Percentiles rank a stretch among this genome's conserved stretches.
These are phyloP conservation scores for Exophiala bonariae DNA, from an alignment of 2,329 filamentous ascomycete genomes.

Conservation along the genomic window DNA sequence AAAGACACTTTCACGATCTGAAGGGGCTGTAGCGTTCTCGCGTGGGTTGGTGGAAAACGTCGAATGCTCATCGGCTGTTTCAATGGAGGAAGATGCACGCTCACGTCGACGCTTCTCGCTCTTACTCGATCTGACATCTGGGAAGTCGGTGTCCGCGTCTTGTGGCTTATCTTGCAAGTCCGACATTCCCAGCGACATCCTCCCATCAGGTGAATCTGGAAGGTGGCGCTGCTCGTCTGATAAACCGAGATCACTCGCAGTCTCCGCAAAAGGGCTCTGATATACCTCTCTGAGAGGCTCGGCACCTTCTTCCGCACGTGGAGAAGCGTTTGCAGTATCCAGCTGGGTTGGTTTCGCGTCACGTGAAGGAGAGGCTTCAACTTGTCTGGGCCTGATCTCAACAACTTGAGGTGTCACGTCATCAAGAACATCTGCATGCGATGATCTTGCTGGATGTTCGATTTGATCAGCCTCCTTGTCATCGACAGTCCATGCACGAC, in stretches of 20 bases:
- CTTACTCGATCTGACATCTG: conserved; percentile 10
- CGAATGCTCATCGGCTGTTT: neutral
- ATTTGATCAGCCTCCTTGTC: conserved; percentile 19
- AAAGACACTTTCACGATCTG: conserved; percentile 12
- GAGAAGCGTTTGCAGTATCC: neutral
- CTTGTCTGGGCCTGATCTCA: neutral
- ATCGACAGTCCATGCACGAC: conserved; percentile 19
- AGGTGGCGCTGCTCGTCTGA: conserved; percentile 23
- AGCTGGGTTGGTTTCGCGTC: neutral
- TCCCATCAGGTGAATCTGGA: conserved; percentile 41
- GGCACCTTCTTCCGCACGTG: conserved; percentile 1
- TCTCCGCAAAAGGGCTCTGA: conserved; percentile 52
- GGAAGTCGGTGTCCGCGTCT: neutral
- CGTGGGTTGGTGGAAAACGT: neutral
- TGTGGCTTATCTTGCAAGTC: neutral
- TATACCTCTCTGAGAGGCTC: conserved; percentile 45
- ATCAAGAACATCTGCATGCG: neutral
- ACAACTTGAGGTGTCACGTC: neutral
- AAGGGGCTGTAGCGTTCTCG: neutral
- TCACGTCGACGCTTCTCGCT: conserved; percentile 22
- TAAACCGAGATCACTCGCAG: conserved; percentile 44
- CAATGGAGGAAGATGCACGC: conserved; percentile 16
- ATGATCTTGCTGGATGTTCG: conserved; percentile 1
- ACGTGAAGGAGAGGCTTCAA: neutral
- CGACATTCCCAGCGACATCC: conserved; percentile 46